Evolutionary conservation across 805 yeast species (phyloP).

Genomic region (Metschnikowia gelsemii): DNA sequence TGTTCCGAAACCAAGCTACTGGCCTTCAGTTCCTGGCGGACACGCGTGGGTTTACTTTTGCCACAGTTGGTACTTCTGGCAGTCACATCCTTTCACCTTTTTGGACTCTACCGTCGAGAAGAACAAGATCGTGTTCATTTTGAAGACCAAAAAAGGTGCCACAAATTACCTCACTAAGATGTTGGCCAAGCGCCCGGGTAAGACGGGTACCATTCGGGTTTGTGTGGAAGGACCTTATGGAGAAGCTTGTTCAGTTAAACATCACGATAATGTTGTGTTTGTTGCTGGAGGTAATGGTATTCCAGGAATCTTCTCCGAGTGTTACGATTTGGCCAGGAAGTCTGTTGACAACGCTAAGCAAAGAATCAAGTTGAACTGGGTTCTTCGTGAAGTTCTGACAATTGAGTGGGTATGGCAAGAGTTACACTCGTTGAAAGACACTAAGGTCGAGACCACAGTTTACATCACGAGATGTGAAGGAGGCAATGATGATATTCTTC

Average conservation of each 20-base stretch:
- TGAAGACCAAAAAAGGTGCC: slow-evolving; percentile 40
- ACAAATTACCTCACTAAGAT: slow-evolving; percentile 33
- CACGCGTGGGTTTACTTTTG: slow-evolving; percentile 42
- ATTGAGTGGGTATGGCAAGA: slow-evolving; percentile 19
- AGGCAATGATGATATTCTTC: slow-evolving; percentile 2
- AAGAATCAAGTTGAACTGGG: slow-evolving; percentile 19
- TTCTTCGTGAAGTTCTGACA: slow-evolving; percentile 17
- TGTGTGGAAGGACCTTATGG: slow-evolving; percentile 74
- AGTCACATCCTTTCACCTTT: slow-evolving; percentile 44
- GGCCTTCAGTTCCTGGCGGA: slow-evolving; percentile 42
- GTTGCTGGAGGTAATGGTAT: slow-evolving; percentile 78
- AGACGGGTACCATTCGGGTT: slow-evolving; percentile 30
- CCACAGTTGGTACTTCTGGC: slow-evolving; percentile 38
- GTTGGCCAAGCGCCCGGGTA: slow-evolving; percentile 32
- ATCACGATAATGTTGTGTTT: slow-evolving; percentile 54
- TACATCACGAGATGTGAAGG: slow-evolving; percentile 18
- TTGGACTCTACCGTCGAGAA: slow-evolving; percentile 22
- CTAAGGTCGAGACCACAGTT: slow-evolving; percentile 16
- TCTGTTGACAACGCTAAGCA: slow-evolving; percentile 19
- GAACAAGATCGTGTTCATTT: slow-evolving; percentile 30
- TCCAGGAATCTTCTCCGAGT: slow-evolving; percentile 54
- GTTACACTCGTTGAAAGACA: slow-evolving; percentile 11
- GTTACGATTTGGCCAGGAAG: slow-evolving; percentile 29
- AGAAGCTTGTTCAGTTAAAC: slow-evolving; percentile 44
- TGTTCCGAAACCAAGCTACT: slow-evolving; percentile 36